Evolutionary conservation across 805 yeast species (phyloP).

Genomic region (Schizosaccharomyces japonicus): DNA sequence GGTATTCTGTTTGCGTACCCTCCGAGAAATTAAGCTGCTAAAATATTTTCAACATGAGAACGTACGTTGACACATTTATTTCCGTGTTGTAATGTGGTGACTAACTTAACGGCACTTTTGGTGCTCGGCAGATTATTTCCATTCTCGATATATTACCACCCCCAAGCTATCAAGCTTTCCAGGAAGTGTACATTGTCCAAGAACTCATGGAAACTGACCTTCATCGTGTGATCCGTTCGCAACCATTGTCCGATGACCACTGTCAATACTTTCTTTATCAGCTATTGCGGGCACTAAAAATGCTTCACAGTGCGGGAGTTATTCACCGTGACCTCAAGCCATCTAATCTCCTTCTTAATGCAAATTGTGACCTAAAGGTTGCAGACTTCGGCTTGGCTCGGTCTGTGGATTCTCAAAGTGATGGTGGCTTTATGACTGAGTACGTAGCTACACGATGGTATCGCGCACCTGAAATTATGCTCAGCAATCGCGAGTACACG

Average conservation of each 20-base stretch:
- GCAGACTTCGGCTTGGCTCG: conserved; percentile 87
- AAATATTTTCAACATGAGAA: conserved; percentile 86
- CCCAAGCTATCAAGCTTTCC: conserved; percentile 43
- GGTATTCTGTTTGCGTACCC: conserved; percentile 68
- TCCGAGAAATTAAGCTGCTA: conserved; percentile 68
- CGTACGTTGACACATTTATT: conserved; percentile 8
- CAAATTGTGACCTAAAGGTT: conserved; percentile 80
- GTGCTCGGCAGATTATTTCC: conserved; percentile 33
- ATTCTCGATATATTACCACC: conserved; percentile 81
- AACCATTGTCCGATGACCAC: conserved; percentile 70
- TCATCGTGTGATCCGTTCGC: conserved; percentile 61
- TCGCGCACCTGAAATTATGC: conserved; percentile 92
- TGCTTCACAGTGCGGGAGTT: conserved; percentile 79
- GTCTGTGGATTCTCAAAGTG: conserved; percentile 30
- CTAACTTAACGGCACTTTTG: neutral
- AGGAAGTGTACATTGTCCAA: conserved; percentile 54
- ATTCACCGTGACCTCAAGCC: conserved; percentile 80
- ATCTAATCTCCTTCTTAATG: conserved; percentile 52
- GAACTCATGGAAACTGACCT: conserved; percentile 76
- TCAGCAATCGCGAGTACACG: conserved; percentile 77
- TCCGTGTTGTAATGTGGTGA: neutral
- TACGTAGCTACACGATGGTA: conserved; percentile 97
- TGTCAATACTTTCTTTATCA: conserved; percentile 84
- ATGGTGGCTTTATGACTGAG: conserved; percentile 76
- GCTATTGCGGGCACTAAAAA: conserved; percentile 66